Base-by-base conservation (phyloP, 768 basidiomycete species). In the Mycena alexandri region DNA sequence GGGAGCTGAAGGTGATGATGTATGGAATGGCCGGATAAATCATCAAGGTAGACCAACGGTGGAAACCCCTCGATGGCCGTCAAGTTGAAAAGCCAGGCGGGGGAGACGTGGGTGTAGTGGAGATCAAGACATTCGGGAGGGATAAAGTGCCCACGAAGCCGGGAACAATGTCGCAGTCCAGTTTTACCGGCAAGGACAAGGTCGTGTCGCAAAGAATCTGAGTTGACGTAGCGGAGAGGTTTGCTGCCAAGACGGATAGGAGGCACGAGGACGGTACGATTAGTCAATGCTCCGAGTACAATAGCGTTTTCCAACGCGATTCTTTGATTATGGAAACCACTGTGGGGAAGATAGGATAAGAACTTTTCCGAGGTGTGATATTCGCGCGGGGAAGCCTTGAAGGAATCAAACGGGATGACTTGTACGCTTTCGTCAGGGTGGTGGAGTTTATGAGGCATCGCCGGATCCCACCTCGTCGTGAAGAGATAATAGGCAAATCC, bases 261-360 rank as follows among this genome's bases (percentile, higher is more conserved):
- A n/a, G 94, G 93, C 36, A 94, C 80, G 69, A 95, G 86, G 36
- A 95, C 82, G 13, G 93, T 95, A 66, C 93, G 90, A 79, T 91
- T 89, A 65, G 93, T 85, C 34, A 91, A 75, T 65, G 79, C 81
- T 2, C 93, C 84, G 56, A 95, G 85, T n/a, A 90, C 81, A 21
- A 94, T 84, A 3, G 92, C 94, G 72, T 95, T 95, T 79, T 95
- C 92, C 67, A 95, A 85, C 19, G 92, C 90, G 70, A 95, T 93
- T 38, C 93, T 89, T 79, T 95, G 93, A 76, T 93, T 95, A 78
- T 95, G 92, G 70, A 93, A 91, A 4, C 93, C 92, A 68, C 91
- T 93, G 75, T 95, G 93, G 14, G 93, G 93, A 21, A 95, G 82
- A 76, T 93, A 95, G 21, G 92, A 83, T 21, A 95, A 77, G 76